Base-by-base conservation (phyloP, 2,329 filamentous ascomycete species). In the Xylariaceae sp. region DNA sequence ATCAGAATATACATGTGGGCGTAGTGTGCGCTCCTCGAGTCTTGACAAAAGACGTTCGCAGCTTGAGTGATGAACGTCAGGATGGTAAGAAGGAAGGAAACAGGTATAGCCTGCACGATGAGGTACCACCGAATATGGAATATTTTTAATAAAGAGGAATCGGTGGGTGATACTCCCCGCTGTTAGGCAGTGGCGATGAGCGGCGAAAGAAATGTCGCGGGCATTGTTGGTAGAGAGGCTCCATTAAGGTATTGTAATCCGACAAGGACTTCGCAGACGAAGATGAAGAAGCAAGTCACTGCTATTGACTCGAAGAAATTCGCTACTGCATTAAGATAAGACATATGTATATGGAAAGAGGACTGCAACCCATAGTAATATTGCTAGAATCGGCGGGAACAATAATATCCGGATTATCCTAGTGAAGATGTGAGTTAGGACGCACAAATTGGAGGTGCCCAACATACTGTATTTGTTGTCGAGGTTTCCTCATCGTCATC, bases 261-360 rank as follows among this genome's bases (percentile, higher is more conserved):
- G 38, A 61, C 66, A 4, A 74, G 55, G 39, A 65, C 72, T 36
- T 69, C 68, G 52, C 66, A 70, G 32, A 73, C 58, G 22, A 74
- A 62, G 8, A 74, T 59, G 49, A 72, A 71, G 53, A 74, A 74
- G 10, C 62, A 61, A n/a, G 62, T 64, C 2, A 75, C 54, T 8
- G 69, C 67, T 22, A 70, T 54, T 4, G 64, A 57, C 55, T 74
- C 65, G 47, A 67, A 62, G 5, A 70, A 47, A 19, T 68, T 64
- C 20, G 67, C 53, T 56, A 67, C 67, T 3, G 67, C 62, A 22
- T 62, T 53, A 11, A 74, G 46, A 49, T 73, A n/a, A 74, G 35
- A 68, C 60, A 36, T 67, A 64, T 2, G 63, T 53, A 19, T 61
- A 56, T 2, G 69, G 67, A 29, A 65, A 66, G 42, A 57, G 59